Percentiles rank a stretch among this genome's conserved stretches.
Evolutionary conservation across 257 asterid species (phyloP).

Genomic region (Oldenlandia corymbosa): DNA sequence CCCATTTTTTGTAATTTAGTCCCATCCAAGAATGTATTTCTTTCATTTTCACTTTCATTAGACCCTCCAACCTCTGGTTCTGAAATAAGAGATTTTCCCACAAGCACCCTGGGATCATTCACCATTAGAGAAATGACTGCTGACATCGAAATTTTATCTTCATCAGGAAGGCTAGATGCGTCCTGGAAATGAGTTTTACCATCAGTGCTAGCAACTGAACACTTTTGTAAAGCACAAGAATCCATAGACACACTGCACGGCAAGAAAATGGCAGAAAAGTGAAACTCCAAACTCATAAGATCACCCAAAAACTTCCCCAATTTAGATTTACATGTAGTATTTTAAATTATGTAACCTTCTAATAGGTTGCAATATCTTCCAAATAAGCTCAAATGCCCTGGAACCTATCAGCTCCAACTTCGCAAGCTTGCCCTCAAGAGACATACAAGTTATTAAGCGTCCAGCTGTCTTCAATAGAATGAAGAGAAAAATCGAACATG

Average conservation of each 20-base stretch:
- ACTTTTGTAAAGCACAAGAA: slow-evolving; percentile 28
- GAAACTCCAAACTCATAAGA: not conserved
- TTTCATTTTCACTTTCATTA: slow-evolving; percentile 30
- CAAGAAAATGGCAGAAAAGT: slow-evolving; percentile 13
- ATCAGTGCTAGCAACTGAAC: slow-evolving; percentile 26
- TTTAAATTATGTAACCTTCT: slow-evolving; percentile 39
- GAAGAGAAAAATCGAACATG: not conserved
- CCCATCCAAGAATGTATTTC: slow-evolving; percentile 6
- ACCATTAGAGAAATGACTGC: slow-evolving; percentile 49
- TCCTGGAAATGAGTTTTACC: slow-evolving; percentile 18
- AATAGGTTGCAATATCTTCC: slow-evolving; percentile 57
- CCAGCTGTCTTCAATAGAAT: slow-evolving; percentile 38
- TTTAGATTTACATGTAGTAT: not conserved
- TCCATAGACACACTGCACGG: slow-evolving; percentile 35
- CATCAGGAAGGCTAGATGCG: slow-evolving; percentile 27
- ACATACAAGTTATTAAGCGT: slow-evolving; percentile 41
- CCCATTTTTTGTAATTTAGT: slow-evolving; percentile 11
- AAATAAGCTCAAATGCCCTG: slow-evolving; percentile 54
- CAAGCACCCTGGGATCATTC: slow-evolving; percentile 58
- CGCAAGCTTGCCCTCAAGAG: slow-evolving; percentile 75
- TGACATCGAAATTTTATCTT: slow-evolving; percentile 35
- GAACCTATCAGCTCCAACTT: slow-evolving; percentile 73
- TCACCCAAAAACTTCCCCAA: slow-evolving; percentile 12
- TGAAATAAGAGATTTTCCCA: slow-evolving; percentile 24
- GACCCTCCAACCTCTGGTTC: slow-evolving; percentile 24